Base-by-base conservation (phyloP, 1,284 basidiomycete genomes). In the Schizopora paradoxa region DNA sequence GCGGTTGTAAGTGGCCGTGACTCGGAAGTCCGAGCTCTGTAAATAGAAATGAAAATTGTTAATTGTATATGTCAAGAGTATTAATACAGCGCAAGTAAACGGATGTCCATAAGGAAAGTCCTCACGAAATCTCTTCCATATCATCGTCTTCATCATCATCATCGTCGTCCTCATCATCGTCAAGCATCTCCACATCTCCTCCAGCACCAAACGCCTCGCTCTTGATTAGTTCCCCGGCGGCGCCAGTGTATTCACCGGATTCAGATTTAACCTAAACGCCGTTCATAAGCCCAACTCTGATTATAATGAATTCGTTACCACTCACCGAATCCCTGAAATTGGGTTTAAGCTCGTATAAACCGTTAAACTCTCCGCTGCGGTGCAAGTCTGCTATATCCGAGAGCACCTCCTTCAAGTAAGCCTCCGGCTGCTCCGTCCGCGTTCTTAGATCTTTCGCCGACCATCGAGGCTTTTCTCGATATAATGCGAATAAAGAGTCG, bases 401-500 rank as follows among this genome's bases (percentile, higher is more conserved):
- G 40, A 98, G 67, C 0, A 91, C 82, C 56, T 97, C 91, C 56
- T 92, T 89, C 47, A 98, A 76, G 64, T 92, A 97, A 11, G 74
- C 80, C 62, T 95, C 90, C 1, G 94, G 94, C 65, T 98, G 94
- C 61, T 93, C 84, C 0, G 88, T 89, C 45, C 79, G 81, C 52
- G 86, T 80, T 37, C 90, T 77, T 42, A 97, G 67, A 13, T 79
- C 72, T 53, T 86, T 85, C 61, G 96, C 82, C 49, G 80, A 73
- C 92, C 92, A 97, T 53, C 83, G 83, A 28, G 86, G 79, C 49
- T 79, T 77, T 45, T 89, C 79, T 48, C 79, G 77, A 69, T 95
- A 98, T 6, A 85, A 70, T 1, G 66, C 60, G 63, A 97, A 95
- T 23, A 98, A 75, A 51, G 86, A 66, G 63, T 97, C 91, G 59